A percentile compares a stretch with the other conserved stretches of the same genome.
phyloP scores from a whole-genome alignment of 228 moss, liverwort and hornwort genomes.

The Sphagnum magellanicum region DNA sequence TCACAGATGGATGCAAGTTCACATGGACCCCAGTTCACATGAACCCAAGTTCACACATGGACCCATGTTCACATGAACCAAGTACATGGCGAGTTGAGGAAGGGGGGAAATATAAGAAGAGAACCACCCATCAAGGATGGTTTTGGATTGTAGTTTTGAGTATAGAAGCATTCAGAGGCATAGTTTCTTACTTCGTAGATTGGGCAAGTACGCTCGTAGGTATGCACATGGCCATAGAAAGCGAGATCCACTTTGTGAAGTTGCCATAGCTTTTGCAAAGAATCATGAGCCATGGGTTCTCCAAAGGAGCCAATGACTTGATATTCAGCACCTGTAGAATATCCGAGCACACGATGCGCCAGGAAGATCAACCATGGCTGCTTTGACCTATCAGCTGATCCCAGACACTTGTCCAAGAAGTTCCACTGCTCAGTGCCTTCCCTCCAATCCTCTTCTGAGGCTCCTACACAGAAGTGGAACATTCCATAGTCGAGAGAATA shows the following conservation, averaged over 20 bases:
- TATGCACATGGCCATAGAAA: conserved; percentile 67
- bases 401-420: conserved; percentile 68
- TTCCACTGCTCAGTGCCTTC: conserved; percentile 57
- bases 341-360: conserved; percentile 66
- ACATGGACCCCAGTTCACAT: too few species aligned
- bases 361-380: conserved; percentile 83
- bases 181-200: conserved; percentile 43
- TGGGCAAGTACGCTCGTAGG: conserved; percentile 69
- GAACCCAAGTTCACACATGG: too few species aligned
- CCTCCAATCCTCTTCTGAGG: conserved; percentile 68
- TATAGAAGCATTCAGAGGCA: too few species aligned
- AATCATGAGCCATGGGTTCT: conserved; percentile 56
- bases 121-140: too few species aligned
- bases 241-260: conserved; percentile 76
- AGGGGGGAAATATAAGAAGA: too few species aligned
- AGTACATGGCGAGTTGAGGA: too few species aligned
- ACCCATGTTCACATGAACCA: too few species aligned
- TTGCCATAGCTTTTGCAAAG: conserved; percentile 69
- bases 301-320: conserved; percentile 41
- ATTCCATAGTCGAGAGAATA: conserved; percentile 62
- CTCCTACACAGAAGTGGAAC: conserved; percentile 71
- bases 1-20: too few species aligned
- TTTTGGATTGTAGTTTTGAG: too few species aligned
- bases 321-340: conserved; percentile 52
- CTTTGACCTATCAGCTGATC: conserved; percentile 53